A percentile compares a stretch with the other conserved stretches of the same genome.
Evolutionary conservation across 2,329 filamentous ascomycete species (phyloP).

Genomic region (Calonectria pseudoturangicola): DNA sequence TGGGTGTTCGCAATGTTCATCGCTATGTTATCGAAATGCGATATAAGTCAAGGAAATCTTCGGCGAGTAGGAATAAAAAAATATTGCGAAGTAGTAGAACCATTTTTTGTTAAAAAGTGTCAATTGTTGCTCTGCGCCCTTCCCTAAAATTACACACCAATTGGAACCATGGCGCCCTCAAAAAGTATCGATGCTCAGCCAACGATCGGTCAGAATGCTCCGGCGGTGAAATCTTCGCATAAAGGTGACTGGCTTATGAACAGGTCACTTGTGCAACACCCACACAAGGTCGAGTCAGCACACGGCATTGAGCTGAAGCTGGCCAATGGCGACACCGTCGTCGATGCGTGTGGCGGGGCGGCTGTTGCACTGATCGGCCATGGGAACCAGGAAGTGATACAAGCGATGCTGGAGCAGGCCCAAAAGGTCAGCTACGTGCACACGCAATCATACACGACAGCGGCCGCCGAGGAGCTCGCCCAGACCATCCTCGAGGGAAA

Average conservation of each 20-base stretch:
- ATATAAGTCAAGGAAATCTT: slow-evolving; percentile 9
- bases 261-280: slow-evolving; percentile 53
- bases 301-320: slow-evolving; percentile 58
- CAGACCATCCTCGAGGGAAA: slow-evolving; percentile 44
- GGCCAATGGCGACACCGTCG: slow-evolving; percentile 70
- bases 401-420: slow-evolving; percentile 74
- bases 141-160: background rate
- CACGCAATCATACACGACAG: slow-evolving; percentile 49
- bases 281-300: slow-evolving; percentile 64
- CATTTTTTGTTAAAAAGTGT: background rate
- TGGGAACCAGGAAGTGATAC: slow-evolving; percentile 71
- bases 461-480: slow-evolving; percentile 49
- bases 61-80: background rate
- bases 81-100: background rate
- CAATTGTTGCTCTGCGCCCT: background rate
- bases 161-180: slow-evolving; percentile 11
- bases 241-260: slow-evolving; percentile 50
- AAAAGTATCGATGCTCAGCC: slow-evolving; percentile 3
- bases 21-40: background rate
- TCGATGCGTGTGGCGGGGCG: slow-evolving; percentile 82
- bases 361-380: slow-evolving; percentile 80
- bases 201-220: background rate
- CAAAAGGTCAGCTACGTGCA: slow-evolving; percentile 56
- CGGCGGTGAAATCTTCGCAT: background rate
- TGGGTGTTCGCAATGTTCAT: slow-evolving; percentile 6